Evolutionary conservation across 768 basidiomycete genomes (phyloP).

Genomic region (Botryobasidium botryosum): DNA sequence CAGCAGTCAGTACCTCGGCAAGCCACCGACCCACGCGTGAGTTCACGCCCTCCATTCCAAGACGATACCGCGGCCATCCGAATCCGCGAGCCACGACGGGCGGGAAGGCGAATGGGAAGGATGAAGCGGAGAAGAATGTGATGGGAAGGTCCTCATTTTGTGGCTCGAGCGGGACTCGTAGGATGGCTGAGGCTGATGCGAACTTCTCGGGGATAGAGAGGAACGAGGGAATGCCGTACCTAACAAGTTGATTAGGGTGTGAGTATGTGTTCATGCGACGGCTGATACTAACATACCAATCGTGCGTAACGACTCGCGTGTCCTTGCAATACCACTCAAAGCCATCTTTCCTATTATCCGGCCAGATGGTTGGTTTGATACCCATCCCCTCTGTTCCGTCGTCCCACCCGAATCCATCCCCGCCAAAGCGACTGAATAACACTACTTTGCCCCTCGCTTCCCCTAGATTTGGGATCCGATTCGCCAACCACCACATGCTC

Average conservation of each 20-base stretch:
- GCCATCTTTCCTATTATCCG: constrained; percentile 51
- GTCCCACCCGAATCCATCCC: constrained; percentile 50
- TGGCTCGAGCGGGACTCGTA: constrained; percentile 18
- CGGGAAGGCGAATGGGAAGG: constrained; percentile 67
- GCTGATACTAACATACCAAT: constrained; percentile 40
- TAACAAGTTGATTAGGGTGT: constrained; percentile 17
- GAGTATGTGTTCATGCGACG: not conserved
- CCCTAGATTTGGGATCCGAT: constrained; percentile 62
- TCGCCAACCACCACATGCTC: constrained; percentile 68
- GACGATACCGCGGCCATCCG: constrained; percentile 63
- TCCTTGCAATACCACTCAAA: constrained; percentile 60
- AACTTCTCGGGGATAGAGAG: constrained; percentile 74
- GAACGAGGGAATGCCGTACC: constrained; percentile 71
- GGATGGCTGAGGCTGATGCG: constrained; percentile 33
- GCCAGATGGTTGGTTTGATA: constrained; percentile 79
- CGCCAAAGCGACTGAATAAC: constrained; percentile 75
- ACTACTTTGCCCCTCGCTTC: constrained; percentile 77
- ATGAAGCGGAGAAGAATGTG: constrained; percentile 65
- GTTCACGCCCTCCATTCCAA: constrained; percentile 74
- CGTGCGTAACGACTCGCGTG: constrained; percentile 57
- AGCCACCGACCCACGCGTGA: constrained; percentile 56
- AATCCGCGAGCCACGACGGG: constrained; percentile 62
- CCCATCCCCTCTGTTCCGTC: constrained; percentile 53
- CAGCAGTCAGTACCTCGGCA: constrained; percentile 29
- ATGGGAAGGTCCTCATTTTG: constrained; percentile 42